Base-by-base conservation (phyloP, 306 rosid species). In the Cotoneaster glaucophyllus region DNA sequence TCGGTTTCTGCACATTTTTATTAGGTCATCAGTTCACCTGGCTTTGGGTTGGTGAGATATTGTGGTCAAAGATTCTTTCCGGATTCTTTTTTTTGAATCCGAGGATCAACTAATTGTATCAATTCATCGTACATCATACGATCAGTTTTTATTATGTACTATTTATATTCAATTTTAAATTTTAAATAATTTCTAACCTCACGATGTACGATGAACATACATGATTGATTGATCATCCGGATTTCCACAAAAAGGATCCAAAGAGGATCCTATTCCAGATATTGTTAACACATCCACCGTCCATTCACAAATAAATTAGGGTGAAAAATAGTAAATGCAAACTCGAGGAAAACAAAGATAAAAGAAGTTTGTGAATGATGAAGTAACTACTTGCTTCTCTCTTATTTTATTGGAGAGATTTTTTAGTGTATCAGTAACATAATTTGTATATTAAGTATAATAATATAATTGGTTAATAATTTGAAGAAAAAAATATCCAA, bases 141-240 rank as follows among this genome's bases (percentile, higher is more conserved):
- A 0, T 32, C 1, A 32, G 1, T 32, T 32, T 32, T 32, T 0
- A 32, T 32, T 32, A 32, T 0, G 0, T 32, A 5, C 3, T 32
- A 32, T 32, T 32, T 32, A 32, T 32, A 32, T 32, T 32, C 0
- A 32, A 32, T 32, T 32, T 32, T 32, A 32, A 32, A 32, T 32
- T 28, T 28, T 1, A 28, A 28, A 28, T 28, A 32, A 32, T 32
- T 32, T 32, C 0, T 0, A 32, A 0, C 0, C 0, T 0, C 6
- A 32, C 7, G 0, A 32, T 5, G 0, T 32, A 32, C 7, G 34
- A 32, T 32, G 1, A 32, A 32, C 34, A 32, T 0, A 32, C 1
- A 32, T 0, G 7, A 32, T 32, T 32, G 6, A 32, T 32, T 32
- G 34, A 32, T 32, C 34, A 0, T 32, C 0, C 6, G 0, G 5